Conservation (phyloP, 2,329 filamentous ascomycete species). For the Mycosphaerella sp. region DNA sequence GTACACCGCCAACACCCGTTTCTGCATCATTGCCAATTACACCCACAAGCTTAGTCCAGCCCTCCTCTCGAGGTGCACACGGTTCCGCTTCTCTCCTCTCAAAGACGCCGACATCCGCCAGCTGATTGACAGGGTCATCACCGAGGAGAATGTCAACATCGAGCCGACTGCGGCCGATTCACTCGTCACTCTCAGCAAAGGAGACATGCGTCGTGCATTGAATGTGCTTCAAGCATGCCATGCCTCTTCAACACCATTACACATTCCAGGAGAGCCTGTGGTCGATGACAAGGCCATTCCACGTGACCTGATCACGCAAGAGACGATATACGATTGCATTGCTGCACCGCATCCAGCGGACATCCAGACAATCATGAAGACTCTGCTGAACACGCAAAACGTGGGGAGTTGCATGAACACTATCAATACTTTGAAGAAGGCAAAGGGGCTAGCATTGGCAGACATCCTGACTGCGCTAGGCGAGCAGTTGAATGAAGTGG, state of each 20-base stretch:
- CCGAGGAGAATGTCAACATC: slow-evolving; percentile 80
- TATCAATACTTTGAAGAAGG: slow-evolving; percentile 78
- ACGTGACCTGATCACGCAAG: slow-evolving; percentile 82
- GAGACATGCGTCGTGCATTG: slow-evolving; percentile 89
- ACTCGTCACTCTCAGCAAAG: slow-evolving; percentile 80
- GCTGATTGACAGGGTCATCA: slow-evolving; percentile 82
- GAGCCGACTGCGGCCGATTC: slow-evolving; percentile 72
- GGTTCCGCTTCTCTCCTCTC: slow-evolving; percentile 90
- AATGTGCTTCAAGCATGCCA: slow-evolving; percentile 97
- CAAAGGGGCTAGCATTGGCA: slow-evolving; percentile 80
- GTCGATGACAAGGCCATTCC: slow-evolving; percentile 54
- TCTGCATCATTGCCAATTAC: slow-evolving; percentile 99
- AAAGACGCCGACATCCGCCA: slow-evolving; percentile 80
- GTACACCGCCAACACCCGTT: slow-evolving; percentile 94
- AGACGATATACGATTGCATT: slow-evolving; percentile 93
- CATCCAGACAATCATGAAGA: slow-evolving; percentile 75
- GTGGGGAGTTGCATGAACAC: slow-evolving; percentile 84
- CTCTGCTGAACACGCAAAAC: slow-evolving; percentile 75
- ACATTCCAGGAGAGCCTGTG: slow-evolving; percentile 42
- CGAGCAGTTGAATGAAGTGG: slow-evolving; percentile 73
- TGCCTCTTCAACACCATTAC: slow-evolving; percentile 67
- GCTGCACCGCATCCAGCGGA: slow-evolving; percentile 88
- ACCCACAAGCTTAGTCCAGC: slow-evolving; percentile 95
- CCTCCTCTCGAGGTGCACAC: slow-evolving; percentile 83
- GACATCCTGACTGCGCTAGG: slow-evolving; percentile 85